Percentiles rank a stretch among this genome's conserved stretches.
Evolutionary conservation across 2,329 filamentous ascomycete species (phyloP).

Genomic region (Falciphora oryzae): DNA sequence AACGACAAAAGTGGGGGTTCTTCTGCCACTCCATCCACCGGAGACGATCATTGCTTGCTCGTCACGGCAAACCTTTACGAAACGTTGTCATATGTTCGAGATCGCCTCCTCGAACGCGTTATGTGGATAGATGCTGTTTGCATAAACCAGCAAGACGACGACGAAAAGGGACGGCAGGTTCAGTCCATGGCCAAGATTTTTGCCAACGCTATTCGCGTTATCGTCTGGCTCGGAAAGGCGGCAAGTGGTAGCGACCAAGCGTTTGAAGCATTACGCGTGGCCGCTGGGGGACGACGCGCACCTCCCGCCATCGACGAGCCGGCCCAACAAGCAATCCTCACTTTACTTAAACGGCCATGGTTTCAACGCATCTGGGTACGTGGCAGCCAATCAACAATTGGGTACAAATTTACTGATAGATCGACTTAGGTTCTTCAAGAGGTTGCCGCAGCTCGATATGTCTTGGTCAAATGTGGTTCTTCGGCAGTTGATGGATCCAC

Average conservation of each 20-base stretch:
- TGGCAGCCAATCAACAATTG: background rate
- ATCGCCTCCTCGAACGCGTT: background rate
- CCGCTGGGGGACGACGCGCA: too few relatives aligned
- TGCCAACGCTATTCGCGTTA: background rate
- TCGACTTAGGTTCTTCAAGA: background rate
- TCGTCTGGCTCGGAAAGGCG: background rate
- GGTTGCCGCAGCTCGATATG: background rate
- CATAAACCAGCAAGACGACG: background rate
- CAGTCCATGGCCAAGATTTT: background rate
- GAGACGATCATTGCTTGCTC: background rate
- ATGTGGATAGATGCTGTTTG: background rate
- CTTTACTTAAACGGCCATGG: too few relatives aligned
- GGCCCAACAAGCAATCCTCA: too few relatives aligned
- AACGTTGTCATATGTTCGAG: background rate
- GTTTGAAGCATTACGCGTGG: too few relatives aligned
- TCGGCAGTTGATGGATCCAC: background rate
- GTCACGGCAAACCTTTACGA: slow-evolving; percentile 3
- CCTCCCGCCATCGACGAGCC: too few relatives aligned
- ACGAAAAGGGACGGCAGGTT: slow-evolving; percentile 1
- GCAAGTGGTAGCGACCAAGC: too few relatives aligned
- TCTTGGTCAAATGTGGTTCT: background rate
- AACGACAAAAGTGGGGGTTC: too few relatives aligned
- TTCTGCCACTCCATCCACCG: too few relatives aligned
- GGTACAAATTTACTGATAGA: background rate
- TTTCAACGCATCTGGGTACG: background rate